Percentiles rank a stretch among this genome's conserved stretches.
Conservation (phyloP, 345 rosid genomes). For the Combretum micranthum region DNA sequence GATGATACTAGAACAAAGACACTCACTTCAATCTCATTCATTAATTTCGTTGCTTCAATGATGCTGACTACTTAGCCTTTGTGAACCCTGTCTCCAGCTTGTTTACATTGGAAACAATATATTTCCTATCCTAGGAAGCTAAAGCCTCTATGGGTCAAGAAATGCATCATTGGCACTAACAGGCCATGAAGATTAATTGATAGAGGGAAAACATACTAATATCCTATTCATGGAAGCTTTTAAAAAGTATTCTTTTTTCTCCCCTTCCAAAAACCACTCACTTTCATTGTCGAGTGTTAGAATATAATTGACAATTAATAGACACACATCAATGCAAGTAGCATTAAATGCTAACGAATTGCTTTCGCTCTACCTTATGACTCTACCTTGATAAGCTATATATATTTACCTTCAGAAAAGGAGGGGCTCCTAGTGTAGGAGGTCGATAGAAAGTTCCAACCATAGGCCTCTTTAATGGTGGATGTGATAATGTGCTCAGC, state of each 20-base stretch:
- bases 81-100: slow-evolving; percentile 15
- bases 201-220: too few species aligned
- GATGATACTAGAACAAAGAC: neutral
- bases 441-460: slow-evolving; percentile 19
- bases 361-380: neutral
- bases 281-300: too few species aligned
- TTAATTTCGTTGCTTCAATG: slow-evolving; percentile 12
- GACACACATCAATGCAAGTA: neutral
- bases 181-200: too few species aligned
- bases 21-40: slow-evolving; percentile 11
- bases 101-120: neutral
- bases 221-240: too few species aligned
- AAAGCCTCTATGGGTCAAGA: neutral
- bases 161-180: too few species aligned
- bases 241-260: too few species aligned
- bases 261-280: too few species aligned
- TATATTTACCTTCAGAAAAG: slow-evolving; percentile 16
- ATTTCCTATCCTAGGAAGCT: neutral
- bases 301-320: neutral
- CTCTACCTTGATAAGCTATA: neutral
- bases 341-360: neutral
- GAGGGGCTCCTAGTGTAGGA: slow-evolving; percentile 14
- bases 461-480: slow-evolving; percentile 14
- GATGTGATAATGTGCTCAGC: slow-evolving; percentile 11
- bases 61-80: slow-evolving; percentile 13